These are phyloP conservation scores for Adansonia rubrostipa DNA, from an alignment of 441 rosid genomes.

Conservation along the genomic window DNA sequence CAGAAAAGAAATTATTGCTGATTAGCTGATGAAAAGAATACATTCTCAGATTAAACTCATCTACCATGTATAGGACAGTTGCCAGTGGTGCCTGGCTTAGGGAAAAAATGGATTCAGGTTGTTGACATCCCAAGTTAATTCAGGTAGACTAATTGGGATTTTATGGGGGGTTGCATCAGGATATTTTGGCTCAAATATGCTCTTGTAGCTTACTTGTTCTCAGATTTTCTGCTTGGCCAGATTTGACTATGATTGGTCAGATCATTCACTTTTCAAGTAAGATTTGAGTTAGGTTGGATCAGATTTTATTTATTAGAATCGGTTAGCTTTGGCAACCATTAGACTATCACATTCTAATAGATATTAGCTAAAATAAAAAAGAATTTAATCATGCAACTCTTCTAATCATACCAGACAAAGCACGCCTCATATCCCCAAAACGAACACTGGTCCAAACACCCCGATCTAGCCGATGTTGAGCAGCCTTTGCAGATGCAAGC, in stretches of 20 bases:
- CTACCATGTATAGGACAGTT: not conserved
- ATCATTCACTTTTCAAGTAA: not conserved
- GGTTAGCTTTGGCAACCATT: not conserved
- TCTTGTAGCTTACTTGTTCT: not conserved
- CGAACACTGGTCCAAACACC: constrained; percentile 64
- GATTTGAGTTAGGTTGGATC: not conserved
- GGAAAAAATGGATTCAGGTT: not conserved
- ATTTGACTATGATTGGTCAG: not conserved
- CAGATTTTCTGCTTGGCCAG: not conserved
- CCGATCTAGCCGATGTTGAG: constrained; percentile 63
- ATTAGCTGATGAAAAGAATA: not conserved
- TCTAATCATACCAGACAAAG: constrained; percentile 56
- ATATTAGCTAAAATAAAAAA: not conserved
- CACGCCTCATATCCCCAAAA: constrained; percentile 71
- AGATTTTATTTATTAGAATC: not conserved
- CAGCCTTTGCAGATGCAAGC: constrained; percentile 73
- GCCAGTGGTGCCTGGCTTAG: not conserved
- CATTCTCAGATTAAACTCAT: not conserved
- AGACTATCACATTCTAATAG: not conserved
- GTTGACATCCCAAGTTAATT: not conserved
- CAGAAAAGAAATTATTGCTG: not conserved
- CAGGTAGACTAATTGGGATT: not conserved
- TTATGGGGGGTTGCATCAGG: not conserved
- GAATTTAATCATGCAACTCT: not conserved
- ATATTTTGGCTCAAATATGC: not conserved